Conservation (phyloP, 129 eudicot genomes). For the Heracleum sosnowskyi region DNA sequence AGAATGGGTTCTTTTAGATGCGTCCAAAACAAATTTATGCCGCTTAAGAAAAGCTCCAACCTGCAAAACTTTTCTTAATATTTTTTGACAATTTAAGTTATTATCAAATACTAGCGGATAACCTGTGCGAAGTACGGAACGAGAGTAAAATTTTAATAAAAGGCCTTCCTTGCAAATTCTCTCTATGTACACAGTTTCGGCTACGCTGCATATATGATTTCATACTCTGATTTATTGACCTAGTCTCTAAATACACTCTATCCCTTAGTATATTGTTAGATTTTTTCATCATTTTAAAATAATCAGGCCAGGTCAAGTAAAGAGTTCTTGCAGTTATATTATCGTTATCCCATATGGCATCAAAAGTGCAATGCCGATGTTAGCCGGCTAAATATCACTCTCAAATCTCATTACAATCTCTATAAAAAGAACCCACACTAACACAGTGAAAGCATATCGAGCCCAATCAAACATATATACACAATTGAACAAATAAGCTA, state of each 20-base stretch:
- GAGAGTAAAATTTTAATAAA: too few species aligned
- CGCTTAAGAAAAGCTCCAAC: too few species aligned
- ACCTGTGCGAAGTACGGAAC: too few species aligned
- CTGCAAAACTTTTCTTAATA: too few species aligned
- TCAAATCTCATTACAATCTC: not conserved
- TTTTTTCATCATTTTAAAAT: too few species aligned
- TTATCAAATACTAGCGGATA: too few species aligned
- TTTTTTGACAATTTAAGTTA: too few species aligned
- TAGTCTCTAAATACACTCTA: not conserved
- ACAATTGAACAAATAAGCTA: not conserved
- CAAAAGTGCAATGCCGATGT: not conserved
- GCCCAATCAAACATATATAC: not conserved
- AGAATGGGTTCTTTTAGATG: too few species aligned
- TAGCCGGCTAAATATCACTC: not conserved
- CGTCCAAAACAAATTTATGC: too few species aligned
- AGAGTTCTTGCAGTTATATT: not conserved
- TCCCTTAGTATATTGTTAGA: not conserved
- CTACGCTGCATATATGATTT: not conserved
- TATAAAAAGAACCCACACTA: not conserved
- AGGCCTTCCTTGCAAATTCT: too few species aligned
- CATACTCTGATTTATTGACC: not conserved
- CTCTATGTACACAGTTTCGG: not conserved
- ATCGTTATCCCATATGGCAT: not conserved
- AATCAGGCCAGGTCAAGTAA: not conserved
- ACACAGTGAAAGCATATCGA: not conserved